Evolutionary conservation across 371 early-diverging fungal genomes (phyloP).

Genomic region (Blakeslea trispora): DNA sequence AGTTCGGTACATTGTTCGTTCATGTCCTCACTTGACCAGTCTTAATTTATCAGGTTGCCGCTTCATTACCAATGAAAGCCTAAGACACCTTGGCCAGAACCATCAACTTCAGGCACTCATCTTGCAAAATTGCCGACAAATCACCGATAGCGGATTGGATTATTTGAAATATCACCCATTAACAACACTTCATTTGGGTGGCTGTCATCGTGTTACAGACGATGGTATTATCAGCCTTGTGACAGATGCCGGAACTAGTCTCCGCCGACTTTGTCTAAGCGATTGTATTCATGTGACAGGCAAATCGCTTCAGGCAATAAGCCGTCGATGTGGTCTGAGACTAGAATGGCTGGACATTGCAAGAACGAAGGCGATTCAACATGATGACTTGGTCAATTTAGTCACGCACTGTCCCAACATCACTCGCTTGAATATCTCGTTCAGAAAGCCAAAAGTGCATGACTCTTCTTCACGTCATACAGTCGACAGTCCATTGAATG

Average conservation of each 20-base stretch:
- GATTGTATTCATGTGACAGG: slow-evolving; percentile 34
- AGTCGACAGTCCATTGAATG: slow-evolving; percentile 17
- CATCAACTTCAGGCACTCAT: slow-evolving; percentile 21
- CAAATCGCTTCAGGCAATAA: slow-evolving; percentile 20
- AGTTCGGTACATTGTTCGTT: slow-evolving; percentile 28
- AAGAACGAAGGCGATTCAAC: slow-evolving; percentile 24
- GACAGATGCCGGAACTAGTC: slow-evolving; percentile 19
- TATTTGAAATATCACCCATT: slow-evolving; percentile 21
- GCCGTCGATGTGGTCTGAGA: slow-evolving; percentile 23
- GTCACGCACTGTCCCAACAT: slow-evolving; percentile 28
- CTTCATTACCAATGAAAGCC: slow-evolving; percentile 26
- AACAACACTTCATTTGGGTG: slow-evolving; percentile 24
- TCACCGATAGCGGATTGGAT: slow-evolving; percentile 31
- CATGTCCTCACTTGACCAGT: slow-evolving; percentile 22
- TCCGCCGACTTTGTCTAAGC: slow-evolving; percentile 33
- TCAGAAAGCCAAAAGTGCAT: slow-evolving; percentile 21
- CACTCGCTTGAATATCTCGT: slow-evolving; percentile 17
- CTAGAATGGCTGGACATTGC: slow-evolving; percentile 31
- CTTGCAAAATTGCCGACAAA: slow-evolving; percentile 33
- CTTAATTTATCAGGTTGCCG: slow-evolving; percentile 24
- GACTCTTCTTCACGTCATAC: slow-evolving; percentile 12
- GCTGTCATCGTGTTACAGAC: slow-evolving; percentile 27
- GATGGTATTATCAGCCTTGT: slow-evolving; percentile 29
- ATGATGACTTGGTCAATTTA: slow-evolving; percentile 20
- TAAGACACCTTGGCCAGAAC: slow-evolving; percentile 17